Conservation (phyloP, 331 rosid species). For the Quercus tomentella region DNA sequence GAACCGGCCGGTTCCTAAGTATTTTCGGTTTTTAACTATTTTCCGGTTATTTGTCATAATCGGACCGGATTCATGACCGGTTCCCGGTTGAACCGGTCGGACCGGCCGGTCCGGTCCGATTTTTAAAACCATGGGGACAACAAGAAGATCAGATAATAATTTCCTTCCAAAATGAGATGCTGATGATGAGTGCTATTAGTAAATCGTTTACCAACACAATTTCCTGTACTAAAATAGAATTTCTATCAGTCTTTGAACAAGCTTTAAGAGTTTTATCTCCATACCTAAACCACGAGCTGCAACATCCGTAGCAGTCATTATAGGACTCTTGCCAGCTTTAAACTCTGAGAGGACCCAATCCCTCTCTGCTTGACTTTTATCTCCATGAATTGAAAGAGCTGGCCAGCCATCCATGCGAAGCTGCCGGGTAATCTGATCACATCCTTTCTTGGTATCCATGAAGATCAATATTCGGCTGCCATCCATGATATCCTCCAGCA, state of each 20-base stretch:
- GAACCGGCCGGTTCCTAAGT: too few relatives aligned
- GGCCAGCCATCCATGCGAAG: constrained; percentile 99
- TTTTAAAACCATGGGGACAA: too few relatives aligned
- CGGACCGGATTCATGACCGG: too few relatives aligned
- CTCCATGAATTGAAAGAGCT: constrained; percentile 97
- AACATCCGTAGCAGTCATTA: constrained; percentile 99
- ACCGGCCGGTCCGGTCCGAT: too few relatives aligned
- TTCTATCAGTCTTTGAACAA: constrained; percentile 8
- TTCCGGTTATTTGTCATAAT: too few relatives aligned
- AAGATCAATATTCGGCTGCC: constrained; percentile 96
- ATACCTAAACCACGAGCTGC: constrained; percentile 99
- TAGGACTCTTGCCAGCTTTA: constrained; percentile 96
- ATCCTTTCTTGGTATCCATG: constrained; percentile 99
- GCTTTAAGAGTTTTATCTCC: not conserved
- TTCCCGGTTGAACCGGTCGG: too few relatives aligned
- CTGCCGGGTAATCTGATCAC: constrained; percentile 95
- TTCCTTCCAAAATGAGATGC: not conserved
- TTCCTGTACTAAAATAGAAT: constrained; percentile 12
- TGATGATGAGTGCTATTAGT: not conserved
- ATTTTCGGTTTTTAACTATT: too few relatives aligned
- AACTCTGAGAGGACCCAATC: constrained; percentile 99
- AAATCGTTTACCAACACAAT: not conserved
- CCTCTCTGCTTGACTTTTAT: constrained; percentile 99
- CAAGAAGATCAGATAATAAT: not conserved
- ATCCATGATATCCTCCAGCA: constrained; percentile 98